Conservation (phyloP, 257 asterid species). For the Lycium ferocissimum region DNA sequence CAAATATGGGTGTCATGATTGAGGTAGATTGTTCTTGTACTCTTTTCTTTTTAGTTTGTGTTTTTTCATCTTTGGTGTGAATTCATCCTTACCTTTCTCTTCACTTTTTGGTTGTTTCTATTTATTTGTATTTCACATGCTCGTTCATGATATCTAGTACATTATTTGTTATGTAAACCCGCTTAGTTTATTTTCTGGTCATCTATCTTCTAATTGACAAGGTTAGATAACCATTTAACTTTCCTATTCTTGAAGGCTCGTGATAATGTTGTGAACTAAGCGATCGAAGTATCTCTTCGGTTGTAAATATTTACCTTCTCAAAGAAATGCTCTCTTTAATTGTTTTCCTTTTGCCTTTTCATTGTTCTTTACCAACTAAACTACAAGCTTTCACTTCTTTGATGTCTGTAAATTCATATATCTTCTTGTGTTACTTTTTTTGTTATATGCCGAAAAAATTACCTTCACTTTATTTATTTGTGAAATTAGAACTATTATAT, state of each 20-base stretch:
- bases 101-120: background rate
- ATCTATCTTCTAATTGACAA: background rate
- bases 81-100: background rate
- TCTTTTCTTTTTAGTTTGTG: background rate
- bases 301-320: background rate
- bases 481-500: too few relatives aligned
- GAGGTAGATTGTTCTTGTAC: conserved; percentile 43
- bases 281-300: background rate
- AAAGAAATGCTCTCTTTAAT: background rate
- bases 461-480: too few relatives aligned
- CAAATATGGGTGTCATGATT: conserved; percentile 93
- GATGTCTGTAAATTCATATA: background rate
- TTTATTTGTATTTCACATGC: background rate
- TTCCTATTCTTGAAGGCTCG: background rate
- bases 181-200: background rate
- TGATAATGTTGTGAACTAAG: background rate
- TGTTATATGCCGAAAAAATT: too few relatives aligned
- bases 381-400: background rate
- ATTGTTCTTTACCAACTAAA: conserved; percentile 13
- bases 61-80: background rate
- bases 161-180: background rate
- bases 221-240: background rate
- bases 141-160: conserved; percentile 9
- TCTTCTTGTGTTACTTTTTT: too few relatives aligned
- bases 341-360: background rate